Evolutionary conservation across 805 yeast species (phyloP).

Genomic region (Candida chauliodis): DNA sequence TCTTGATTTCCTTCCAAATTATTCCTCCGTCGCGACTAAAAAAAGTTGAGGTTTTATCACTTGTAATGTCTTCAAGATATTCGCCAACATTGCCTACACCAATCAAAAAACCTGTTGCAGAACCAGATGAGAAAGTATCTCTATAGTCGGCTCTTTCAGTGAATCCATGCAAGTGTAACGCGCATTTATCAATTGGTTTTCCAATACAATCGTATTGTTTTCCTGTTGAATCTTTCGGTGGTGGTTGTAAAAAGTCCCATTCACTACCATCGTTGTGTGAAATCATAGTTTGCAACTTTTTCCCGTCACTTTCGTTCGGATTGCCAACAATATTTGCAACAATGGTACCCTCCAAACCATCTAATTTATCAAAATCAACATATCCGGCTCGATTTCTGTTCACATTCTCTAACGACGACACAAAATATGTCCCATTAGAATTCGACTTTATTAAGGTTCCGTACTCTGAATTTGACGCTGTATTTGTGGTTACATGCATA

Average conservation of each 20-base stretch:
- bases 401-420: constrained; percentile 61
- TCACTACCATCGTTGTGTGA: constrained; percentile 90
- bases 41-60: constrained; percentile 57
- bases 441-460: constrained; percentile 87
- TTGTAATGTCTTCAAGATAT: constrained; percentile 31
- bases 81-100: constrained; percentile 95
- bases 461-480: constrained; percentile 48
- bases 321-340: constrained; percentile 60
- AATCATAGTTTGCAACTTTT: constrained; percentile 65
- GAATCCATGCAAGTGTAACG: constrained; percentile 83
- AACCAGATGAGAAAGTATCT: constrained; percentile 82
- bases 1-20: constrained; percentile 76
- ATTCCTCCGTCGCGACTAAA: constrained; percentile 88
- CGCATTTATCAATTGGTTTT: constrained; percentile 55
- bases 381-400: constrained; percentile 71
- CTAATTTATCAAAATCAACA: constrained; percentile 86
- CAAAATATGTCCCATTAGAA: constrained; percentile 86
- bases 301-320: constrained; percentile 41
- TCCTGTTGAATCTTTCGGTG: constrained; percentile 59
- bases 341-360: constrained; percentile 81
- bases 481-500: constrained; percentile 74
- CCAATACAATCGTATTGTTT: constrained; percentile 52
- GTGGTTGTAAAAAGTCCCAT: constrained; percentile 75
- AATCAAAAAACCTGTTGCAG: constrained; percentile 84
- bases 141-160: constrained; percentile 82